Evolutionary conservation across 2,329 filamentous ascomycete species (phyloP), one percentile per base, ranked within the genome.

Genomic region (Pseudogymnoascus sp.): DNA sequence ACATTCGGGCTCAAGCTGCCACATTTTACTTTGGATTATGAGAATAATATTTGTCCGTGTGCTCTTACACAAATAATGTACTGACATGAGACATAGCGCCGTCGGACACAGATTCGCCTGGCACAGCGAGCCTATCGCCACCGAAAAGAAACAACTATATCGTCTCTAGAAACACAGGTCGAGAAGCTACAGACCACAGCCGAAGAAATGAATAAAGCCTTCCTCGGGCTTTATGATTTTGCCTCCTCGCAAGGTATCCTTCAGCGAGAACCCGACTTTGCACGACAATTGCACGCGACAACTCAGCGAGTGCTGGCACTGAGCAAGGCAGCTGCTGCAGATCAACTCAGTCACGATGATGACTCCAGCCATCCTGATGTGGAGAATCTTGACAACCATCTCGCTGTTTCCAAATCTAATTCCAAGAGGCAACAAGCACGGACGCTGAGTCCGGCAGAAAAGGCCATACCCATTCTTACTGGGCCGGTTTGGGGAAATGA

Each of bases 71-170:
- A 8, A 21, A 8, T 56, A 21, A 13, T 16, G 26, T 56, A 61
- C 65, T 70, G 64, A 72, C 31, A 29, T 63, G 2, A 26, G 19
- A 42, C 2, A 42, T 67, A 90, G 89, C 87, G 91, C 66, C 88
- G 92, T 61, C 84, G 92, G 62, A 93, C 90, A 4, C 92, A 96
- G 73, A 95, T 96, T 67, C 86, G 92, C 24, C 82, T 93, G 62
- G 92, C 92, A 1, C 92, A 96, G 74, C 81, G 91, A 67, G 91
- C 91, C 0, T 96, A 96, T 72, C 85, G 92, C 14, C 85, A 89
- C 70, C 86, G 92, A 61, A 96, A 96, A 75, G 92, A 96, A 72
- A 87, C 83, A 21, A 89, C 89, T 4, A 93, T 96, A 63, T 82
- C 85, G 29, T 85, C 84, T 0, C 80, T 96, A 10, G 87, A 91